phyloP scores from a whole-genome alignment of 2,329 filamentous ascomycete species.

The Dothideomycetes sp. region DNA sequence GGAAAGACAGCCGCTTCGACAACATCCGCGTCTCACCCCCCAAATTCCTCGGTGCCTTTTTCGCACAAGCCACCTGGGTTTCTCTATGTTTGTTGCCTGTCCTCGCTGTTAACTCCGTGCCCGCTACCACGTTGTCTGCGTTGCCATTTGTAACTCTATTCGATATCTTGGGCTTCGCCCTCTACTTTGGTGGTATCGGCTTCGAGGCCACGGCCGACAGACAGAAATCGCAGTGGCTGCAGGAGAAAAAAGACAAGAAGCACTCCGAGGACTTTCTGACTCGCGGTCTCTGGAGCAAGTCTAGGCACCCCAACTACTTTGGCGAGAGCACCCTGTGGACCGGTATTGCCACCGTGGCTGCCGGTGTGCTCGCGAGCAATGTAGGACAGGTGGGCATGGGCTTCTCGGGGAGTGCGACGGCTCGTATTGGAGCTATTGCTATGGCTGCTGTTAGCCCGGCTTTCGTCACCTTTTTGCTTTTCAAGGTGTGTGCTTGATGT shows the following conservation, averaged over 20 bases:
- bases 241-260: constrained; percentile 51
- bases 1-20: constrained; percentile 50
- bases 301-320: constrained; percentile 60
- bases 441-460: constrained; percentile 50
- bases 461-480: constrained; percentile 52
- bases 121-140: constrained; percentile 39
- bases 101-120: constrained; percentile 51
- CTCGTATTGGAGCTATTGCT: constrained; percentile 33
- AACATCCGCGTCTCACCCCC: constrained; percentile 39
- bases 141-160: constrained; percentile 39
- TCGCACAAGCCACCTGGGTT: constrained; percentile 57
- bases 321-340: constrained; percentile 61
- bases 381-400: constrained; percentile 49
- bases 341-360: constrained; percentile 50
- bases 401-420: constrained; percentile 33
- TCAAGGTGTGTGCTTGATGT: constrained; percentile 55
- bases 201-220: constrained; percentile 52
- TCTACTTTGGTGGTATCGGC: constrained; percentile 48
- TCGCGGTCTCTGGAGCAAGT: constrained; percentile 49
- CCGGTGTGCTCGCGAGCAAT: constrained; percentile 43
- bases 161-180: constrained; percentile 45
- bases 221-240: constrained; percentile 53
- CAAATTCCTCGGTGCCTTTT: constrained; percentile 44
- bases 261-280: constrained; percentile 59
- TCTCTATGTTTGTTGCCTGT: constrained; percentile 56